Conservation (phyloP, 805 yeast species). For the Yarrowia sp. region DNA sequence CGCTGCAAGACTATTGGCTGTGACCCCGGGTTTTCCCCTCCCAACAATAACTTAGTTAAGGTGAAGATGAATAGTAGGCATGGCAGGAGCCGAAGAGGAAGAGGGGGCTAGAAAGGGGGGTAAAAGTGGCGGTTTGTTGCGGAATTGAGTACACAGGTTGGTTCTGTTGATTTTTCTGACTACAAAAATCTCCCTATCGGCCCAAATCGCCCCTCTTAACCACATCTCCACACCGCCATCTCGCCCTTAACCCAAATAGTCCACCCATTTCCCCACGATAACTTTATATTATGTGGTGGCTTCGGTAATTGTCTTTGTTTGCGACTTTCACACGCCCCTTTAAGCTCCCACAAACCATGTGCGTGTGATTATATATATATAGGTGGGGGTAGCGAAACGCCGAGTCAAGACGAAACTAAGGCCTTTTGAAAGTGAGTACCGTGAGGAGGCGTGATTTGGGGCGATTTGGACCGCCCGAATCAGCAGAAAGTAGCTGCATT, state of each 20-base stretch:
- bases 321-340: slow-evolving; percentile 38
- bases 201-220: not conserved
- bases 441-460: not conserved
- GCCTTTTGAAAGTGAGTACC: slow-evolving; percentile 24
- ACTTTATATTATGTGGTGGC: slow-evolving; percentile 23
- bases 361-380: slow-evolving; percentile 31
- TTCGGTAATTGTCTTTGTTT: slow-evolving; percentile 34
- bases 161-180: not conserved
- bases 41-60: slow-evolving; percentile 34
- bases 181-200: not conserved
- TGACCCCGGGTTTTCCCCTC: slow-evolving; percentile 37
- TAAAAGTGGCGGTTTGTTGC: too few relatives aligned
- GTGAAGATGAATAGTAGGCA: slow-evolving; percentile 1
- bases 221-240: slow-evolving; percentile 22
- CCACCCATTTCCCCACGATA: slow-evolving; percentile 37
- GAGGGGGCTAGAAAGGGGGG: not conserved
- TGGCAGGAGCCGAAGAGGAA: not conserved
- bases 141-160: not conserved
- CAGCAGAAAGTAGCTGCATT: not conserved
- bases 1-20: slow-evolving; percentile 34
- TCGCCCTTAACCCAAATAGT: slow-evolving; percentile 29
- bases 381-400: slow-evolving; percentile 36
- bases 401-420: slow-evolving; percentile 32
- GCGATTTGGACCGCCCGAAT: not conserved
- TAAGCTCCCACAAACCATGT: slow-evolving; percentile 37